A percentile compares a stretch with the other conserved stretches of the same genome.
phyloP scores from a whole-genome alignment of 139 green algal species.

The Gonium pectorale region DNA sequence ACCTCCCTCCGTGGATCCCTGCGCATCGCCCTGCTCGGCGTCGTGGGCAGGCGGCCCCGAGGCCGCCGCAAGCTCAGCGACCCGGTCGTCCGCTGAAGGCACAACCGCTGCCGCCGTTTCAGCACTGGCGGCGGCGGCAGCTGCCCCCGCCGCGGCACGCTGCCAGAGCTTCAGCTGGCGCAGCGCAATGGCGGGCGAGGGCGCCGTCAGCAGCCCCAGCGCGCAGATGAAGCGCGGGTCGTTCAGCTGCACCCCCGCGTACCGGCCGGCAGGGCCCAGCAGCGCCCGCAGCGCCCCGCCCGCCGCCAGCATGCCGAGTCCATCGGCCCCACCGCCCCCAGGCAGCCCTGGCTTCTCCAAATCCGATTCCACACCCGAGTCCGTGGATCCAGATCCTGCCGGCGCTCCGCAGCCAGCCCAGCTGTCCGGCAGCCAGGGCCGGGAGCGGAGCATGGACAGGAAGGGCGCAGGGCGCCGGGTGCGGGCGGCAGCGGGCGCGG shows the following conservation, averaged over 20 bases:
- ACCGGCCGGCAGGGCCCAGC: slow-evolving; percentile 1
- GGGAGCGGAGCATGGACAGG: neutral
- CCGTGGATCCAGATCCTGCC: too few relatives aligned
- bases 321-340: neutral
- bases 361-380: too few relatives aligned
- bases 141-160: neutral
- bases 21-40: too few relatives aligned
- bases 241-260: neutral
- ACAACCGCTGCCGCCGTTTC: neutral
- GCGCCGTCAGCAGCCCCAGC: neutral
- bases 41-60: too few relatives aligned
- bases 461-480: neutral
- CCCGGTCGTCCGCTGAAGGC: neutral
- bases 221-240: neutral
- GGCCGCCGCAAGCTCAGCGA: too few relatives aligned
- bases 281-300: neutral
- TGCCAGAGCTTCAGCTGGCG: slow-evolving; percentile 16
- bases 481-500: neutral
- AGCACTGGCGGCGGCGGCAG: neutral
- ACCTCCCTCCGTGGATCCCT: too few relatives aligned
- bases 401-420: slow-evolving; percentile 12
- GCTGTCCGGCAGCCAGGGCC: slow-evolving; percentile 20
- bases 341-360: neutral
- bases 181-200: neutral
- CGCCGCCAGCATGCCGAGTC: neutral